These are phyloP conservation scores for Metschnikowia bowlesiae DNA, from an alignment of 805 yeast genomes.

Conservation along the genomic window DNA sequence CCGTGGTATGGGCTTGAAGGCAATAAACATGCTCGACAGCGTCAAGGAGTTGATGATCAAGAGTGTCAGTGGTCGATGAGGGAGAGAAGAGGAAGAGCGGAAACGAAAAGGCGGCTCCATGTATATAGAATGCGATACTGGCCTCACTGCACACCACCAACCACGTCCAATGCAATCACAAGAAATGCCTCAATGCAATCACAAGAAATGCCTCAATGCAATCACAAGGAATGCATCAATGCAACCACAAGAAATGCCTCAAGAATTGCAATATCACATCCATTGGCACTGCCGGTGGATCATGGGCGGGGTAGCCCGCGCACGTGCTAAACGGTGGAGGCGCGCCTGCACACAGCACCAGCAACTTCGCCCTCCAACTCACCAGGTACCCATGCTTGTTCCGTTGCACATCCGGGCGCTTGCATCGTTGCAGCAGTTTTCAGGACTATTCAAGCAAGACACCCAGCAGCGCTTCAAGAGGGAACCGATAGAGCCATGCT, in stretches of 20 bases:
- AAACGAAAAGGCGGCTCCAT: not conserved
- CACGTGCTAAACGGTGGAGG: not conserved
- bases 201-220: no score
- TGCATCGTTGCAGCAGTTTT: constrained; percentile 5
- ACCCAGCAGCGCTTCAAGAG: not conserved
- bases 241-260: no score
- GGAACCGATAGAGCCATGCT: not conserved
- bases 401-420: constrained; percentile 7
- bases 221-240: no score
- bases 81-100: not conserved
- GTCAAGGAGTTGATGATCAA: constrained; percentile 68
- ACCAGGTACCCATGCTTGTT: not conserved
- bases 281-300: no score
- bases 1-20: constrained; percentile 71
- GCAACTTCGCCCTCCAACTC: not conserved
- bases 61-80: constrained; percentile 29
- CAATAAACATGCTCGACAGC: constrained; percentile 58
- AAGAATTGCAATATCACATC: no score
- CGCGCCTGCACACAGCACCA: not conserved
- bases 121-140: constrained; percentile 1
- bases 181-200: no score
- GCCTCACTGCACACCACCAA: not conserved
- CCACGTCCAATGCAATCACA: not conserved
- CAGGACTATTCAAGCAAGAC: not conserved
- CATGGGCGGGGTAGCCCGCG: no score